Base-by-base conservation (phyloP, 768 basidiomycete species). In the Coprinopsis cinerea region DNA sequence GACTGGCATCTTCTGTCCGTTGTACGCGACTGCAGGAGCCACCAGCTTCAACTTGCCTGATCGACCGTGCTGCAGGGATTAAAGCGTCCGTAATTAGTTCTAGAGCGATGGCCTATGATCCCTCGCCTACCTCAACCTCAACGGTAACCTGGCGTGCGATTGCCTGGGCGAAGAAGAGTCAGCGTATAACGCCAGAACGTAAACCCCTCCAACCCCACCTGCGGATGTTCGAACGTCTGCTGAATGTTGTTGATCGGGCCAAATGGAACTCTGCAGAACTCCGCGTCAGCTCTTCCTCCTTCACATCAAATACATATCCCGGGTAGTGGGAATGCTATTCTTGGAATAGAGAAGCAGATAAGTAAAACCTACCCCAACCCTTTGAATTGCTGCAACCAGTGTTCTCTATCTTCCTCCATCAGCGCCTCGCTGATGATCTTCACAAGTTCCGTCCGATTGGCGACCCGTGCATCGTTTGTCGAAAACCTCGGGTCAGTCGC, bases 161-260 rank as follows among this genome's bases (percentile, higher is more conserved):
- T 1, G 89, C 90, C 70, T 91, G 11, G 41, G 11, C 30, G 15
- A 7, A 32, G 10, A 39, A 39, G 9, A 6, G 11, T 10, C 76
- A 49, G 47, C 52, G 26, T 49, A 46, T 37, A 20, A 26, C 25
- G 39, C 42, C 51, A 48, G 35, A 45, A 53, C 52, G 45, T n/a
- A 52, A 37, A 44, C 32, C 49, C 28, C 32, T 54, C 25, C 53
- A 42, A 49, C 61, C 55, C n/a, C 52, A 71, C 74, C 67, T 83
- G 82, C 5, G 92, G 91, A 65, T 96, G 94, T 27, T 81, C 79
- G 60, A 96, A 97, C 2, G 94, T 92, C 64, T 92, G 82, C 52
- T 76, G 61, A 52, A 97, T 90, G 57, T 90, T 85, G 63, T 96
- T 96, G 70, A 97, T 95, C 15, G 94, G 94, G 25, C 88, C 89